phyloP scores from a whole-genome alignment of 2,329 filamentous ascomycete species.

The Cytospora piceae region DNA sequence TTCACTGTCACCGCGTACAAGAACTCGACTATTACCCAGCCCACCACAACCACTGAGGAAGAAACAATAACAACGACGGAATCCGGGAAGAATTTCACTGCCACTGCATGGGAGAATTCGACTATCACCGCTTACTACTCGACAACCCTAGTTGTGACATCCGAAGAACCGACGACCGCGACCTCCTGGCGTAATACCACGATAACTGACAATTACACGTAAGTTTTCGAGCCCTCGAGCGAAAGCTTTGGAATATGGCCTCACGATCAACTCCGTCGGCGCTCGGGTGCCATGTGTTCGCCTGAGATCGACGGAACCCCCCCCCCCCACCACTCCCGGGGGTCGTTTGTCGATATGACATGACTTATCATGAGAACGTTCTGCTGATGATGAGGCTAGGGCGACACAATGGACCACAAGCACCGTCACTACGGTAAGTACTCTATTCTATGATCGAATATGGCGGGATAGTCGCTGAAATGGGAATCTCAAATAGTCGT shows the following conservation, averaged over 20 bases:
- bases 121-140: neutral
- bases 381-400: constrained; percentile 12
- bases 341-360: neutral
- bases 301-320: neutral
- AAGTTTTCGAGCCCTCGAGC: neutral
- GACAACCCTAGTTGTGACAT: neutral
- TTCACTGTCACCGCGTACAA: neutral
- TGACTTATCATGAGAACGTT: neutral
- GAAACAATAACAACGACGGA: neutral
- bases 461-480: neutral
- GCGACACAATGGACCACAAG: constrained; percentile 18
- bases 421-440: constrained; percentile 12
- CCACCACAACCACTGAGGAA: neutral
- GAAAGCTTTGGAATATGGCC: neutral
- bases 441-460: neutral
- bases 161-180: neutral
- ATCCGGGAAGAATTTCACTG: neutral
- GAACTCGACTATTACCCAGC: neutral
- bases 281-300: neutral
- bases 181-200: neutral
- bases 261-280: neutral
- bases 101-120: neutral
- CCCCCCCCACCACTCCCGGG: neutral
- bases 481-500: neutral
- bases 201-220: neutral